Percentiles rank a stretch among this genome's conserved stretches.
Conservation (phyloP, 2,329 filamentous ascomycete species). For the Phaeosphaeria sp. region DNA sequence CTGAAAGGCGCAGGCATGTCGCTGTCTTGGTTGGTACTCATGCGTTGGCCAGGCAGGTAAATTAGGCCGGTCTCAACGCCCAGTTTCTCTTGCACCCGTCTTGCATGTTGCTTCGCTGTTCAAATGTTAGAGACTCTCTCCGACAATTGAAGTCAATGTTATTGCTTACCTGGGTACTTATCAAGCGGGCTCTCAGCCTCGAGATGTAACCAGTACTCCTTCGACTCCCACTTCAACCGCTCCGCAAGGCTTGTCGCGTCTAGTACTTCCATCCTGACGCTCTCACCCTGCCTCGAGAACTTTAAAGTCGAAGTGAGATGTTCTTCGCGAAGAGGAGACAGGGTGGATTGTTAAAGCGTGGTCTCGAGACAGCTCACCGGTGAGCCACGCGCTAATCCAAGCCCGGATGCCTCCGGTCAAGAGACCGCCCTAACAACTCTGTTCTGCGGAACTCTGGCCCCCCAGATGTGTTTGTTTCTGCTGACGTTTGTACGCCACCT, state of each 20-base stretch:
- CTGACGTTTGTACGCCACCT: background rate
- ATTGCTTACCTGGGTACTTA: slow-evolving; percentile 48
- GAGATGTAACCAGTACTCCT: slow-evolving; percentile 46
- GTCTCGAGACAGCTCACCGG: slow-evolving; percentile 14
- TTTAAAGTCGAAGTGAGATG: slow-evolving; percentile 7
- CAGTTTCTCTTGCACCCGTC: slow-evolving; percentile 45
- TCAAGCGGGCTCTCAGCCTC: slow-evolving; percentile 41
- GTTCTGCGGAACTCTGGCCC: background rate
- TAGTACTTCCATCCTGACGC: slow-evolving; percentile 29
- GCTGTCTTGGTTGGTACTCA: slow-evolving; percentile 62
- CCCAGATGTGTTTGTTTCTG: background rate
- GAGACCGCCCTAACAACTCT: background rate
- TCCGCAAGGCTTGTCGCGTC: slow-evolving; percentile 37
- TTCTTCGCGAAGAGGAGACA: slow-evolving; percentile 11
- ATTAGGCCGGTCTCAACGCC: slow-evolving; percentile 56
- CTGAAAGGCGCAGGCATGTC: slow-evolving; percentile 65
- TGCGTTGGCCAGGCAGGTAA: slow-evolving; percentile 62
- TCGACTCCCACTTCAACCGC: slow-evolving; percentile 33
- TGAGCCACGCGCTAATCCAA: slow-evolving; percentile 6
- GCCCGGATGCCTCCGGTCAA: background rate
- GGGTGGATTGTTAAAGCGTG: slow-evolving; percentile 18
- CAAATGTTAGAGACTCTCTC: slow-evolving; percentile 5
- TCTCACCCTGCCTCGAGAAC: slow-evolving; percentile 14
- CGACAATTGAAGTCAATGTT: background rate
- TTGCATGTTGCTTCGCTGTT: slow-evolving; percentile 51